Base-by-base conservation (phyloP, 2,329 filamentous ascomycete genomes). In the Fusarium pseudonygamai region DNA sequence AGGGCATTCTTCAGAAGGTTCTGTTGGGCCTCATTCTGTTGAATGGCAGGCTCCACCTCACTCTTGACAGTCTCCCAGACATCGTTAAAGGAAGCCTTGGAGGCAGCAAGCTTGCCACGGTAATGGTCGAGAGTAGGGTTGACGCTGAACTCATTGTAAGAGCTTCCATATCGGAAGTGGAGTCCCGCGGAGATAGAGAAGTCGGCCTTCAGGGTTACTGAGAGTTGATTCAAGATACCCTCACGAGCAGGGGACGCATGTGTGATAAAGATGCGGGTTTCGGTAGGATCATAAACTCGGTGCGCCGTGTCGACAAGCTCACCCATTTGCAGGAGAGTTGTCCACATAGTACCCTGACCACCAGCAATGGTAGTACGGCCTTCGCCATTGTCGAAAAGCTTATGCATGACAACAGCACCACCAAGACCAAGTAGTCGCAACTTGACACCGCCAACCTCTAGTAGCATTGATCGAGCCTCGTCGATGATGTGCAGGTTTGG, bases 331-430 rank as follows among this genome's bases (percentile, higher is more conserved):
- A 99, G 85, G 36, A 99, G 87, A 12, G 96, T 99, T 13, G 96
- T 99, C 96, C 96, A 99, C 96, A 99, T 99, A 50, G 96, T 99
- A 71, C 96, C 96, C 83, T 99, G 96, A 26, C 96, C 96, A 81
- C 96, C 96, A 28, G 96, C 96, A 83, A 99, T 99, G 5, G 97
- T 99, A 57, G 96, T 99, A 83, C 96, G 92, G 69, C 96, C 96
- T 81, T 99, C 96, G 61, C 96, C 96, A 77, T 99, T 99, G 83
- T 99, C 96, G 80, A 99, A 99, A 24, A 99, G 90, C 88, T 99
- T 99, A 88, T 99, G 96, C 95, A 99, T 99, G 68, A 99, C 96
- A 10, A 99, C 96, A 12, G 96, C 96, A 78, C 96, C 96, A 74
- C 96, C 96, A 39, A 99, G 88, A 71, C 96, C 96, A 36, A 99